Percentiles rank a stretch among this genome's conserved stretches.
Evolutionary conservation across 495 filamentous ascomycete genomes (phyloP).

Genomic region (Xylaria castorea): DNA sequence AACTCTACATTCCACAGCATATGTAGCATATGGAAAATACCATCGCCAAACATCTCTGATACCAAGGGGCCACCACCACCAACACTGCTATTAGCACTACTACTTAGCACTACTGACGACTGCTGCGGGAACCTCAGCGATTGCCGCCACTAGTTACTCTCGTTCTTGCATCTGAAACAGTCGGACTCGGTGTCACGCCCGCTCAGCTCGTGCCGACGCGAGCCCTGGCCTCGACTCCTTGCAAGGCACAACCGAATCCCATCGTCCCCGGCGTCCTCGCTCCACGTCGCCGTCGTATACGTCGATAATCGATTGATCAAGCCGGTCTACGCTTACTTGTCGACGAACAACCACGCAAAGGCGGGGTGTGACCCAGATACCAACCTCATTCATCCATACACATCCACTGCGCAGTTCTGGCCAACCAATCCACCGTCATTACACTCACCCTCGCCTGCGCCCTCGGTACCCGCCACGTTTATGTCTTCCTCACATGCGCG

Average conservation of each 20-base stretch:
- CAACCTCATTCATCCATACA: background rate
- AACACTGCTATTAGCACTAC: background rate
- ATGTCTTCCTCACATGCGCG: conserved; percentile 18
- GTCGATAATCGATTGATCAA: background rate
- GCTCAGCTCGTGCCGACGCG: conserved; percentile 15
- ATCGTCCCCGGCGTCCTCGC: background rate
- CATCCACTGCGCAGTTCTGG: background rate
- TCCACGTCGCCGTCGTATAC: background rate
- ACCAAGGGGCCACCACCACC: background rate
- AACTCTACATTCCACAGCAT: conserved; percentile 22
- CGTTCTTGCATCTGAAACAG: conserved; percentile 24
- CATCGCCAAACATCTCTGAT: background rate
- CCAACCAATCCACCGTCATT: conserved; percentile 7
- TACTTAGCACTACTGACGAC: background rate
- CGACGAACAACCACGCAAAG: background rate
- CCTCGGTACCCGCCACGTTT: conserved; percentile 16
- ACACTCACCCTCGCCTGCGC: background rate
- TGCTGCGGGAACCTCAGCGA: background rate
- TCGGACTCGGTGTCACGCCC: conserved; percentile 16
- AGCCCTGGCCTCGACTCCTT: conserved; percentile 13
- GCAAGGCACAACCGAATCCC: background rate
- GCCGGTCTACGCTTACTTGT: background rate
- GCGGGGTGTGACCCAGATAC: background rate
- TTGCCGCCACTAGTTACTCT: conserved; percentile 21
- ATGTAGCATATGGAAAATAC: conserved; percentile 17